Evolutionary conservation across 1,284 basidiomycete species (phyloP).

Genomic region (Cryptococcus sp.): DNA sequence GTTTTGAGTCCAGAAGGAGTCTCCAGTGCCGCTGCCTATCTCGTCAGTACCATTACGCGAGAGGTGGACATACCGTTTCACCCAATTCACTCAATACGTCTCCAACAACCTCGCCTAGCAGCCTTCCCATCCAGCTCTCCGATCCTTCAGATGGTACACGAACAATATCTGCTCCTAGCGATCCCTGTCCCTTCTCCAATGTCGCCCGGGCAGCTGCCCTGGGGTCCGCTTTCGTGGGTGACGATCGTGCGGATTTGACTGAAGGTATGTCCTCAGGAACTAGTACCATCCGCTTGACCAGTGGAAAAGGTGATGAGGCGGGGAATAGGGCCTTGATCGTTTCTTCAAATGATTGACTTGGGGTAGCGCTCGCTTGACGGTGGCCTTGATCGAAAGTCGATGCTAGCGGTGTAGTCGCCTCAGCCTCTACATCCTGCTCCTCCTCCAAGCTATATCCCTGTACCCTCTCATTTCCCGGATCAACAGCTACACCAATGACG

Average conservation of each 20-base stretch:
- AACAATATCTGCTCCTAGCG: conserved; percentile 57
- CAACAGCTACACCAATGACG: conserved; percentile 39
- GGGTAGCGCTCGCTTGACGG: conserved; percentile 4
- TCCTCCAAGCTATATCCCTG: conserved; percentile 21
- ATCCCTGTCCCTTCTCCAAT: conserved; percentile 64
- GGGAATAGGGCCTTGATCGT: conserved; percentile 49
- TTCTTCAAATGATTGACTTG: conserved; percentile 29
- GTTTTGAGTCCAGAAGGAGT: conserved; percentile 44
- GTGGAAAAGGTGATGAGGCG: conserved; percentile 63
- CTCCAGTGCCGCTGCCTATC: conserved; percentile 46
- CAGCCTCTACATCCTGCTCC: conserved; percentile 10
- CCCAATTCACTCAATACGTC: conserved; percentile 77
- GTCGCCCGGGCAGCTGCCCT: conserved; percentile 46
- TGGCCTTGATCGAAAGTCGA: conserved; percentile 13
- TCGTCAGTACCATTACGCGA: conserved; percentile 3
- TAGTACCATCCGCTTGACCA: conserved; percentile 53
- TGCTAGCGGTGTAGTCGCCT: conserved; percentile 13
- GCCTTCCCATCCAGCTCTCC: conserved; percentile 65
- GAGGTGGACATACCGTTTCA: conserved; percentile 51
- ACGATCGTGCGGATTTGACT: conserved; percentile 3
- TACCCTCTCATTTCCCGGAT: conserved; percentile 7
- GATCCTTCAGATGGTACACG: conserved; percentile 28
- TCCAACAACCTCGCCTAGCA: conserved; percentile 79
- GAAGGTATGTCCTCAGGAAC: conserved; percentile 56
- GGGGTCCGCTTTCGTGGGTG: conserved; percentile 53